Base-by-base conservation (phyloP, 2,329 filamentous ascomycete genomes). In the Ascochyta lentis region DNA sequence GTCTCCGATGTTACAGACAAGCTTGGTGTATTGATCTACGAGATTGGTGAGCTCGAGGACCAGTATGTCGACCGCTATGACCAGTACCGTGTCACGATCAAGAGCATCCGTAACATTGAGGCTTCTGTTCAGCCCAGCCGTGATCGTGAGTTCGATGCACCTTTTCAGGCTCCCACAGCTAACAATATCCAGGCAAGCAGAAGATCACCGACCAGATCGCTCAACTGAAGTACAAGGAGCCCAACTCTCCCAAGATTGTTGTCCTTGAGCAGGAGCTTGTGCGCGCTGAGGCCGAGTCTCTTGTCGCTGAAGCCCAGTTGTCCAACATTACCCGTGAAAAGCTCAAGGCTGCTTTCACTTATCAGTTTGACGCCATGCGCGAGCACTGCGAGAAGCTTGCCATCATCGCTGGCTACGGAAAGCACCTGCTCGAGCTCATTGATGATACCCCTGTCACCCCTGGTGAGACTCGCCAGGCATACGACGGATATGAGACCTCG, bases 241-340 rank as follows among this genome's bases (percentile, higher is more conserved):
- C 95, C 66, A 96, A 96, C 82, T 97, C 93, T 33, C 93, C 94
- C 62, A 95, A 92, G 81, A 97, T 99, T 68, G 92, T 97, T 54
- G 93, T 99, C 37, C 88, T 99, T 51, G 95, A 99, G 80, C 95
- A 99, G 79, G 95, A 99, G 79, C 90, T 99, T 56, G 95, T 99
- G 67, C 93, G 95, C 69, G 95, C 95, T 66, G 95, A 99, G 79
- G 95, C 95, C 70, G 95, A 99, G 78, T 98, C 95, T n/a, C 87
- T 99, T 13, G 95, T 99, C 53, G 95, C 95, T 60, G 95, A 99
- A 79, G 95, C 95, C 7, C 95, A 99, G 81, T 85, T 99, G 48
- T 97, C 94, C 76, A 99, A 99, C 84, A 99, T 99, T 74, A 99
- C 96, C 24, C 94, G 95, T 70, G 94, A 99, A 81, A 99, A 99